Conservation (phyloP, 495 filamentous ascomycete genomes). For the Penicillium crystallinum region DNA sequence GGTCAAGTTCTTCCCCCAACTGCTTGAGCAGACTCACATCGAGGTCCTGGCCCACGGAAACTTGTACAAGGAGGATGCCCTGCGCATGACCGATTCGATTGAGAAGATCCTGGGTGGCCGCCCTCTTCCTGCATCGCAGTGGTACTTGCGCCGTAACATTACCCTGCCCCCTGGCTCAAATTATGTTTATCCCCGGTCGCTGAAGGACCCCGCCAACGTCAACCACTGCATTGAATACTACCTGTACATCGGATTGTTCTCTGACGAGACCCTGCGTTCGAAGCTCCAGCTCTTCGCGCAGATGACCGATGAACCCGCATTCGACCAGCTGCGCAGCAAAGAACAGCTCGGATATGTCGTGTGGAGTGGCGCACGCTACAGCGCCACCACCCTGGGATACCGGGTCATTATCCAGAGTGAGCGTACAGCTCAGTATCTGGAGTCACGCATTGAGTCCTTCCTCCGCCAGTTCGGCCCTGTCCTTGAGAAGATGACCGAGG, state of each 20-base stretch:
- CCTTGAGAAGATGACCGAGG: conserved; percentile 70
- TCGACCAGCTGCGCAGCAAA: conserved; percentile 91
- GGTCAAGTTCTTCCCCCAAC: conserved; percentile 68
- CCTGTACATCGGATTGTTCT: conserved; percentile 70
- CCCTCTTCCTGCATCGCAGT: conserved; percentile 69
- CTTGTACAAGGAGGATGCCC: conserved; percentile 89
- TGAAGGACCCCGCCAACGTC: conserved; percentile 88
- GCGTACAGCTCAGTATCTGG: conserved; percentile 73
- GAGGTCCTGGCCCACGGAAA: conserved; percentile 90
- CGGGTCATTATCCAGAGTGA: conserved; percentile 94
- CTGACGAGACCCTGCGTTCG: conserved; percentile 60
- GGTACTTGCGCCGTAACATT: conserved; percentile 70
- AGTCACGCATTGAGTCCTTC: conserved; percentile 82
- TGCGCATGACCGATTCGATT: conserved; percentile 77
- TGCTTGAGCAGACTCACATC: conserved; percentile 79
- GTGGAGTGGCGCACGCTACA: conserved; percentile 68
- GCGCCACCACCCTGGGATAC: conserved; percentile 71
- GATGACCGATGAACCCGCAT: conserved; percentile 85
- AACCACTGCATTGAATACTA: conserved; percentile 96
- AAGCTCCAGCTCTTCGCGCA: conserved; percentile 84
- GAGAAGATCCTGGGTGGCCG: conserved; percentile 75
- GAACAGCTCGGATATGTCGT: conserved; percentile 98
- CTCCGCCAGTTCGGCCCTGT: conserved; percentile 57
- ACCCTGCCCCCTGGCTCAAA: conserved; percentile 75
- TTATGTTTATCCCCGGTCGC: conserved; percentile 69